Evolutionary conservation across 148 eudicot genomes (phyloP).

Genomic region (Dysphania ambrosioides): DNA sequence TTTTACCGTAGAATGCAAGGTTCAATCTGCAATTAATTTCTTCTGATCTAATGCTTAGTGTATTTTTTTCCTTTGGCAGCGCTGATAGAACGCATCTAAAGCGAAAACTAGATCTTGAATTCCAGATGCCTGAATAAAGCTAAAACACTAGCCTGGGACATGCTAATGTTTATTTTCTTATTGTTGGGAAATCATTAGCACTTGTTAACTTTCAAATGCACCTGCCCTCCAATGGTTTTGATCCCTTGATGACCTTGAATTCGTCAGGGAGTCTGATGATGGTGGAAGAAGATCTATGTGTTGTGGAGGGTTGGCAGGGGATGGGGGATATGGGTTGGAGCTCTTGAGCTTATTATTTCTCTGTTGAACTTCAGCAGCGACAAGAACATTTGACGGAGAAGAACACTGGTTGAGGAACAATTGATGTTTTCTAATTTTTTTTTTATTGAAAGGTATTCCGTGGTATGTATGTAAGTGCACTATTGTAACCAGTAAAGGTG

Average conservation of each 20-base stretch:
- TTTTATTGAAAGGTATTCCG: not conserved
- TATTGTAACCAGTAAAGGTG: not conserved
- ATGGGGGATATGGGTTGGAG: not conserved
- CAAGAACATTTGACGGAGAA: not conserved
- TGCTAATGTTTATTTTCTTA: not conserved
- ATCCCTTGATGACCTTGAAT: no score
- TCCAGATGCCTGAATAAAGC: conserved; percentile 68
- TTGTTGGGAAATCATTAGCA: not conserved
- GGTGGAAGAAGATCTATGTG: not conserved
- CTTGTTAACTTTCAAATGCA: not conserved
- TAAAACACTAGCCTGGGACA: not conserved
- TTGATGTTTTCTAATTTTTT: no score
- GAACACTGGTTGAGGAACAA: not conserved
- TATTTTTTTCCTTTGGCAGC: conserved; percentile 44
- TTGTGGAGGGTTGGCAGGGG: not conserved
- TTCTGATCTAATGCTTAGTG: conserved; percentile 1
- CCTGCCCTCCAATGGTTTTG: not conserved
- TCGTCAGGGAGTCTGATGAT: not conserved
- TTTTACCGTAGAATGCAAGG: no score
- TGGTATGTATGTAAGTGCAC: not conserved
- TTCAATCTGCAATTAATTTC: not conserved
- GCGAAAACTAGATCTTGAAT: conserved; percentile 91
- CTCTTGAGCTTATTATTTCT: not conserved
- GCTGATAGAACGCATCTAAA: conserved; percentile 92
- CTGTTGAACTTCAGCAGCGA: not conserved